phyloP scores from a whole-genome alignment of 106 monocot genomes.

The Triglochin maritima region DNA sequence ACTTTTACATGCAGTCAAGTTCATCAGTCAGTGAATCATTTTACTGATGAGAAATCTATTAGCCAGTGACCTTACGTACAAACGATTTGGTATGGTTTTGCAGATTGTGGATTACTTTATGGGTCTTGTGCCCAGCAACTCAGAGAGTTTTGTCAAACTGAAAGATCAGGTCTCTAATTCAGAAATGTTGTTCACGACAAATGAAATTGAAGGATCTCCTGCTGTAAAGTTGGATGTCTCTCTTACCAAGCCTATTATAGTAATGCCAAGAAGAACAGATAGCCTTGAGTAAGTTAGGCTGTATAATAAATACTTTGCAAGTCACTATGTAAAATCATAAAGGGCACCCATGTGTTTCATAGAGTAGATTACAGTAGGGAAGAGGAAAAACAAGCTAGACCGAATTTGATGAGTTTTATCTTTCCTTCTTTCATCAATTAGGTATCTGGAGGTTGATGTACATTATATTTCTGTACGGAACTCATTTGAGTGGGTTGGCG shows the following conservation, averaged over 20 bases:
- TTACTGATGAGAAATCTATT: background rate
- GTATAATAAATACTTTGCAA: background rate
- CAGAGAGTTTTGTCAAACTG: slow-evolving; percentile 58
- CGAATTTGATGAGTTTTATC: background rate
- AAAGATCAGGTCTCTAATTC: slow-evolving; percentile 76
- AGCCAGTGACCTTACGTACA: background rate
- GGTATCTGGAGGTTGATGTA: slow-evolving; percentile 90
- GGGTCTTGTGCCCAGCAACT: slow-evolving; percentile 67
- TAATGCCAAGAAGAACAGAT: slow-evolving; percentile 75
- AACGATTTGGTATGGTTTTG: slow-evolving; percentile 2
- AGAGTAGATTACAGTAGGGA: background rate
- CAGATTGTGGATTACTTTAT: slow-evolving; percentile 83
- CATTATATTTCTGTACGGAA: slow-evolving; percentile 71
- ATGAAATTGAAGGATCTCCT: slow-evolving; percentile 86
- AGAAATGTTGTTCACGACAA: slow-evolving; percentile 72
- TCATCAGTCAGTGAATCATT: too few relatives aligned
- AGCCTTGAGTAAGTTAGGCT: slow-evolving; percentile 59
- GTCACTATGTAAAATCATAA: background rate
- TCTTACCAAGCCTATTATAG: slow-evolving; percentile 75
- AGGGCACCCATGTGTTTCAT: background rate
- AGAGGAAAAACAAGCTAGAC: background rate
- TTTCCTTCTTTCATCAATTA: slow-evolving; percentile 20
- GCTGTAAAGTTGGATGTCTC: slow-evolving; percentile 88
- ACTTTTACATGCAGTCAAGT: background rate
- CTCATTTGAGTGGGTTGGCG: slow-evolving; percentile 77